Conservation (phyloP, 2,329 filamentous ascomycete genomes). For the Claviceps sp. region DNA sequence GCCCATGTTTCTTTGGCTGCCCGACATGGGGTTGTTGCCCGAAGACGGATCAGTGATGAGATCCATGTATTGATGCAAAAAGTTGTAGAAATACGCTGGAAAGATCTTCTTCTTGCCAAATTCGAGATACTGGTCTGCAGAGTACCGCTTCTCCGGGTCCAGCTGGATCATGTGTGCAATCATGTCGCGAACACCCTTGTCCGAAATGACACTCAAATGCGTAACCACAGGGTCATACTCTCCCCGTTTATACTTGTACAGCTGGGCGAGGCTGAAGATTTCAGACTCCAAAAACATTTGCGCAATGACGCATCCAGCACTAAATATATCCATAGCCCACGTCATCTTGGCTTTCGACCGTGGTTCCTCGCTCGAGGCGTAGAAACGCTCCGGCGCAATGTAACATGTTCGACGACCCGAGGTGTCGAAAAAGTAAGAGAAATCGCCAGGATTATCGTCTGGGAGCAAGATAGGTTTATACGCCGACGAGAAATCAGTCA, state of each 20-base stretch:
- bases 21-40: conserved; percentile 57
- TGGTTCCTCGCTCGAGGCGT: conserved; percentile 53
- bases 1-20: conserved; percentile 55
- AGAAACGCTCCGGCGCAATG: conserved; percentile 83
- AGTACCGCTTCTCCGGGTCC: conserved; percentile 81
- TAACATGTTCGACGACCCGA: conserved; percentile 89
- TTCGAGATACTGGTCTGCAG: conserved; percentile 83
- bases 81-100: conserved; percentile 92
- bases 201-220: conserved; percentile 74
- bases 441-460: conserved; percentile 93
- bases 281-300: conserved; percentile 91
- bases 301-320: conserved; percentile 89
- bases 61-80: conserved; percentile 95
- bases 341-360: conserved; percentile 47
- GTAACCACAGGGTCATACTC: conserved; percentile 81
- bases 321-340: conserved; percentile 99
- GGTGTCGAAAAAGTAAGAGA: conserved; percentile 95
- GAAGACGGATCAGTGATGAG: conserved; percentile 84
- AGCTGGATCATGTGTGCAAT: conserved; percentile 93
- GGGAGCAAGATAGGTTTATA: conserved; percentile 92
- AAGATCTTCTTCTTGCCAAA: conserved; percentile 91
- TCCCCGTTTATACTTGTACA: conserved; percentile 85
- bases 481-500: conserved; percentile 91
- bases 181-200: conserved; percentile 75
- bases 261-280: conserved; percentile 92